phyloP scores from a whole-genome alignment of 805 yeast genomes.

The Tetrapisispora pingtungensis region DNA sequence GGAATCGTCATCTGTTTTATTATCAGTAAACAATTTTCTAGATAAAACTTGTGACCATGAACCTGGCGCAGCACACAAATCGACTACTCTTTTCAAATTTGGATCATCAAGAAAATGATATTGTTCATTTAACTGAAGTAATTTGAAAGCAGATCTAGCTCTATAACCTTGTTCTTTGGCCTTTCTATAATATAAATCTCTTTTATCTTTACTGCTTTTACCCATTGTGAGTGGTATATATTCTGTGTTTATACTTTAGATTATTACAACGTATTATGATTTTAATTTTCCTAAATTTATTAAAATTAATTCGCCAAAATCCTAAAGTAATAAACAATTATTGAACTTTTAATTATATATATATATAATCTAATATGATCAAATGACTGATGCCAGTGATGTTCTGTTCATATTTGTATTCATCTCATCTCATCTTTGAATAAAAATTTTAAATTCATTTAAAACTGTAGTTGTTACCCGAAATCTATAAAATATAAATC shows the following conservation, averaged over 20 bases:
- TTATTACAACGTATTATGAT: too few species aligned
- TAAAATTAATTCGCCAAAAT: too few species aligned
- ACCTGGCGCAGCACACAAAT: conserved; percentile 97
- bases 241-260: too few species aligned
- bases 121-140: conserved; percentile 83
- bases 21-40: conserved; percentile 45
- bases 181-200: conserved; percentile 83
- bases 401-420: background rate
- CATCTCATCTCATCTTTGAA: background rate
- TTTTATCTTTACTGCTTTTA: conserved; percentile 85
- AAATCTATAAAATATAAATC: too few species aligned
- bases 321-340: too few species aligned
- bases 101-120: conserved; percentile 60
- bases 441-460: background rate
- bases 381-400: too few species aligned
- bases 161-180: conserved; percentile 98
- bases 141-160: conserved; percentile 92
- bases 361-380: too few species aligned
- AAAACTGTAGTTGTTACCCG: background rate
- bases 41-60: conserved; percentile 96
- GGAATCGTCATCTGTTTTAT: conserved; percentile 23
- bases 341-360: too few species aligned
- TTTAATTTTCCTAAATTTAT: too few species aligned
- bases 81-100: conserved; percentile 76
- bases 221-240: conserved; percentile 48